Evolutionary conservation across 2,329 filamentous ascomycete genomes (phyloP), one percentile per base, ranked within the genome.

Genomic region (Verticillium nubilum): DNA sequence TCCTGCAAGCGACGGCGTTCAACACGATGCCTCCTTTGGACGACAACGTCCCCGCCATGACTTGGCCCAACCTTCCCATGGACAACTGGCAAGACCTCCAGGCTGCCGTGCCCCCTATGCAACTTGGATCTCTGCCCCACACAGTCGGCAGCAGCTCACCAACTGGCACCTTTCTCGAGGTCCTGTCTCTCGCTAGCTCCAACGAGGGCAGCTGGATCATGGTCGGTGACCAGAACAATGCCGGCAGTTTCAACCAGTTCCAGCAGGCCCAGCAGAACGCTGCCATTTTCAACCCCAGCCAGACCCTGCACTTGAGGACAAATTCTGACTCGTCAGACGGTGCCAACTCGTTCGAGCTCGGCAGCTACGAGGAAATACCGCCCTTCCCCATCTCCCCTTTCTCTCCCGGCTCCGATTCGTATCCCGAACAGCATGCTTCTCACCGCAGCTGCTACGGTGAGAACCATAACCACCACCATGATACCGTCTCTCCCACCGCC

Each of bases 281-380:
- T 47, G 87, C 90, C 65, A 93, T 97, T 69, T 96, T 96, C 80
- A 97, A 97, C 75, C 94, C 94, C 2, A 86, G 89, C 63, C 90
- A 97, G 76, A 96, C 92, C 1, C 79, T 98, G 57, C 94, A 97
- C 76, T 83, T 96, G 69, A 86, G 93, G 66, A 93, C 89, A 58
- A 87, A 89, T 67, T 97, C 93, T 4, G 91, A 96, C 68, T 95
- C 92, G 2, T 95, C 90, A 1, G 89, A 93, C 33, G 85, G 87
- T 67, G 74, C 85, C 73, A 80, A 83, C 72, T 78, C 88, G 69
- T 70, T 89, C 80, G 72, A 91, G 76, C 73, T 92, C 82, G 78
- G 86, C 64, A 95, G 91, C 76, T 96, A 89, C 67, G 92, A 96
- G 71, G 92, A 97, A 67, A 85, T 92, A 55, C 76, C 71, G 2